These are phyloP conservation scores for Dendrothele bispora DNA, from an alignment of 768 basidiomycete genomes.

Conservation along the genomic window DNA sequence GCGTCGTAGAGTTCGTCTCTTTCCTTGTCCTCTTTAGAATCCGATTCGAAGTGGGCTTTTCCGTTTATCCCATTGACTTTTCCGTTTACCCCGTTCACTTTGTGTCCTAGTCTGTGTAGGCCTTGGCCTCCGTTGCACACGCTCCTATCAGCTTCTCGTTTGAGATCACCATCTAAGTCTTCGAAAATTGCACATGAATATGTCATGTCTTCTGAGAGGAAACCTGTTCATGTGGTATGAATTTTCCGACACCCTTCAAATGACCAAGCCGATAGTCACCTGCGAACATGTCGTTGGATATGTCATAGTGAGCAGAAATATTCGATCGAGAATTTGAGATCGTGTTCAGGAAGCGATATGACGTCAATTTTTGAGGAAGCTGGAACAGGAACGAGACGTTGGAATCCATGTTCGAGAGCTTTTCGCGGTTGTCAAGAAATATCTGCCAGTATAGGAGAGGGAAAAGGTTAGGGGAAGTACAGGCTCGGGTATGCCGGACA, in stretches of 20 bases:
- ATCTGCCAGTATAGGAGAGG: slow-evolving; percentile 39
- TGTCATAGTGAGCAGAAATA: slow-evolving; percentile 78
- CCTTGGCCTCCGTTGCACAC: slow-evolving; percentile 38
- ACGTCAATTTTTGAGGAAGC: slow-evolving; percentile 52
- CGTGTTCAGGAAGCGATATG: slow-evolving; percentile 63
- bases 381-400: slow-evolving; percentile 53
- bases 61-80: background rate
- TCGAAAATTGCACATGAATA: slow-evolving; percentile 75
- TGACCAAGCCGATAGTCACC: slow-evolving; percentile 29
- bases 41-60: no score
- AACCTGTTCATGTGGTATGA: slow-evolving; percentile 31
- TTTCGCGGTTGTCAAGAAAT: slow-evolving; percentile 57
- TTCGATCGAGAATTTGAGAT: slow-evolving; percentile 65
- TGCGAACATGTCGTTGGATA: slow-evolving; percentile 74
- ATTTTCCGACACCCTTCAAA: background rate
- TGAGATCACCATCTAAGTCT: slow-evolving; percentile 59
- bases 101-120: slow-evolving; percentile 23
- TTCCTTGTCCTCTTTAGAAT: no score
- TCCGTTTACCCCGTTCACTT: background rate
- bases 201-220: slow-evolving; percentile 72
- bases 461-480: background rate
- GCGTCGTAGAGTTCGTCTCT: slow-evolving; percentile 43
- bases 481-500: slow-evolving; percentile 19
- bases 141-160: slow-evolving; percentile 19
- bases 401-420: slow-evolving; percentile 50